Conservation (phyloP, 768 basidiomycete species). For the Neoboletus magnificus region DNA sequence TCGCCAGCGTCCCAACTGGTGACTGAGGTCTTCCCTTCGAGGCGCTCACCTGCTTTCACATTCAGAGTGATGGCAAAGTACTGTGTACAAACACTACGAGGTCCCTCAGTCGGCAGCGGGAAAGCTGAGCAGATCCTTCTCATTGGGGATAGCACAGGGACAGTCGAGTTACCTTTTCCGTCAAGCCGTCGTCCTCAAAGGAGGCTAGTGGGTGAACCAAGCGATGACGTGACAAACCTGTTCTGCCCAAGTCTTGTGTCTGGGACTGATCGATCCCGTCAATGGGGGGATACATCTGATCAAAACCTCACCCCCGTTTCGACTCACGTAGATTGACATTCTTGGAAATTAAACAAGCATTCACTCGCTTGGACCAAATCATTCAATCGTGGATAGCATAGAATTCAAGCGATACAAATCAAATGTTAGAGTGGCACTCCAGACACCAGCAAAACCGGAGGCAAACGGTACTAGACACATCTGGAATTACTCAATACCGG, state of each 20-base stretch:
- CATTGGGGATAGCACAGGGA: not conserved
- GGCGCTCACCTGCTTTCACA: not conserved
- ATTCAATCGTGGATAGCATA: constrained; percentile 16
- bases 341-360: constrained; percentile 5
- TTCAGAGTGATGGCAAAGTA: not conserved
- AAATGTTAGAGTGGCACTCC: constrained; percentile 9
- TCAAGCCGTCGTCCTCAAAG: no score
- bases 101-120: not conserved
- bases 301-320: not conserved
- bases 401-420: constrained; percentile 15
- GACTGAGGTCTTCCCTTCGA: not conserved
- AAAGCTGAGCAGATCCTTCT: not conserved
- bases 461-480: not conserved
- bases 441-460: constrained; percentile 2
- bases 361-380: constrained; percentile 2
- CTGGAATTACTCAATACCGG: constrained; percentile 14
- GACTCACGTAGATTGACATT: not conserved
- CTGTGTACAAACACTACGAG: no score
- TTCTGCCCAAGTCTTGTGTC: not conserved
- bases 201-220: not conserved
- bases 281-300: not conserved
- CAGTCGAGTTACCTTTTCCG: not conserved
- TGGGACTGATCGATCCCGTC: constrained; percentile 1
- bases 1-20: not conserved
- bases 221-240: not conserved